phyloP scores from a whole-genome alignment of 192 early-diverging fungal species.

The Coemansia sp. region DNA sequence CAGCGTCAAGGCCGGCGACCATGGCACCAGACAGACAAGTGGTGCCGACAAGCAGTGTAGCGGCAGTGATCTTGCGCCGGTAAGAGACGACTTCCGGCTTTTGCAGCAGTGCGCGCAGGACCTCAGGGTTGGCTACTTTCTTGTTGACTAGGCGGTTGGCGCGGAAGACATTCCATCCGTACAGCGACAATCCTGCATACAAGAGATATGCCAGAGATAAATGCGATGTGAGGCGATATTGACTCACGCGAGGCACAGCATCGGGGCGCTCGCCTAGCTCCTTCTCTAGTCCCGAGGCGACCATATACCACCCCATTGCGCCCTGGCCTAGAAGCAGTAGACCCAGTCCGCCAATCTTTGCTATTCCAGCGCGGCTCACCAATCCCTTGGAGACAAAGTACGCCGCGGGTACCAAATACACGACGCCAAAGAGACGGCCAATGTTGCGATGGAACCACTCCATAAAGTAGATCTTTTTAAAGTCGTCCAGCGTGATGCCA shows the following conservation, averaged over 20 bases:
- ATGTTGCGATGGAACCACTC: constrained; percentile 98
- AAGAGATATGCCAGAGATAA: constrained; percentile 86
- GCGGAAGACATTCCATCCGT: constrained; percentile 79
- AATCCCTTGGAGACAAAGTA: constrained; percentile 84
- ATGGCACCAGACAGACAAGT: constrained; percentile 92
- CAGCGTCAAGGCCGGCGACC: constrained; percentile 97
- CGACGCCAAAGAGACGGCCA: constrained; percentile 89
- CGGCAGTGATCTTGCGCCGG: constrained; percentile 40
- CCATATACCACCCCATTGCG: constrained; percentile 98
- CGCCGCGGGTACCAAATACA: constrained; percentile 83
- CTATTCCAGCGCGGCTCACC: constrained; percentile 68
- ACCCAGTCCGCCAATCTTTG: constrained; percentile 65
- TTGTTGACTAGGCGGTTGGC: constrained; percentile 64
- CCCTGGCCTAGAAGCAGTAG: constrained; percentile 81
- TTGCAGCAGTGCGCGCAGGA: constrained; percentile 64
- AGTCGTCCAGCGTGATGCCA: constrained; percentile 85
- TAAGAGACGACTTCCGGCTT: constrained; percentile 64
- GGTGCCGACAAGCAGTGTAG: constrained; percentile 68
- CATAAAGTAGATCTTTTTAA: constrained; percentile 98
- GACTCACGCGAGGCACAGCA: constrained; percentile 88
- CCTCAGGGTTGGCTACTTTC: constrained; percentile 58
- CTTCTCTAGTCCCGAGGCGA: constrained; percentile 85
- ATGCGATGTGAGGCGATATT: constrained; percentile 93
- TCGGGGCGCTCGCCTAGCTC: constrained; percentile 77
- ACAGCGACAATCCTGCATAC: constrained; percentile 78